Evolutionary conservation across 495 filamentous ascomycete genomes (phyloP).

Genomic region (Penicillium verhagenii): DNA sequence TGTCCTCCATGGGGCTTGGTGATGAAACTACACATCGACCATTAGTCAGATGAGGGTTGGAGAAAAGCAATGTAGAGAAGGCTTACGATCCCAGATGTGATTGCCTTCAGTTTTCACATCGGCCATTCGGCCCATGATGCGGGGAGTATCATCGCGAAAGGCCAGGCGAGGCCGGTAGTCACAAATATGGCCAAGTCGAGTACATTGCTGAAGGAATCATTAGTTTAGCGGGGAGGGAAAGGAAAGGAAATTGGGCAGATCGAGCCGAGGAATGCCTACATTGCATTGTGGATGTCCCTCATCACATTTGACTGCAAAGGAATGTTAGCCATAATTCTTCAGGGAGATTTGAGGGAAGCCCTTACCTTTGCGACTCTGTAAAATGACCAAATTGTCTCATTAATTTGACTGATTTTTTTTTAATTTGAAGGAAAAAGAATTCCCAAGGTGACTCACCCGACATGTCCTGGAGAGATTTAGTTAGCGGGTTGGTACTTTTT

Average conservation of each 20-base stretch:
- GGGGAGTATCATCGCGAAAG: slow-evolving; percentile 56
- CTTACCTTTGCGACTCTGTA: slow-evolving; percentile 53
- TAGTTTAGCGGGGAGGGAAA: slow-evolving; percentile 10
- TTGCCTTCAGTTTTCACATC: slow-evolving; percentile 50
- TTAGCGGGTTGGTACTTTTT: slow-evolving; percentile 3
- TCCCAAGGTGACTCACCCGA: slow-evolving; percentile 37
- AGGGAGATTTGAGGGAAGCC: background rate
- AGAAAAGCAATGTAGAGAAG: background rate
- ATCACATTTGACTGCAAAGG: slow-evolving; percentile 48
- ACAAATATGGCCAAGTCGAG: slow-evolving; percentile 53
- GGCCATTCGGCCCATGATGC: slow-evolving; percentile 55
- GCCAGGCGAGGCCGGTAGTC: slow-evolving; percentile 57
- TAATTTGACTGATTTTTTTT: slow-evolving; percentile 1
- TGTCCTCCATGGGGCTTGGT: slow-evolving; percentile 18
- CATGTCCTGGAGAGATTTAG: slow-evolving; percentile 43
- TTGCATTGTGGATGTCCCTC: slow-evolving; percentile 53
- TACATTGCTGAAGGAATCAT: slow-evolving; percentile 47
- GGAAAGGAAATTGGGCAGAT: slow-evolving; percentile 2
- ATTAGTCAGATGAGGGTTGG: background rate
- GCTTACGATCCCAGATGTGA: slow-evolving; percentile 56
- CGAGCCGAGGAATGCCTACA: slow-evolving; percentile 33
- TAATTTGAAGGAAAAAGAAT: background rate
- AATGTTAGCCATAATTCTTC: slow-evolving; percentile 10
- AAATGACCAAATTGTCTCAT: slow-evolving; percentile 2
- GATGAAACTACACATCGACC: slow-evolving; percentile 28